phyloP scores from a whole-genome alignment of 2,329 filamentous ascomycete genomes.

The Ophiostoma tasmaniense region DNA sequence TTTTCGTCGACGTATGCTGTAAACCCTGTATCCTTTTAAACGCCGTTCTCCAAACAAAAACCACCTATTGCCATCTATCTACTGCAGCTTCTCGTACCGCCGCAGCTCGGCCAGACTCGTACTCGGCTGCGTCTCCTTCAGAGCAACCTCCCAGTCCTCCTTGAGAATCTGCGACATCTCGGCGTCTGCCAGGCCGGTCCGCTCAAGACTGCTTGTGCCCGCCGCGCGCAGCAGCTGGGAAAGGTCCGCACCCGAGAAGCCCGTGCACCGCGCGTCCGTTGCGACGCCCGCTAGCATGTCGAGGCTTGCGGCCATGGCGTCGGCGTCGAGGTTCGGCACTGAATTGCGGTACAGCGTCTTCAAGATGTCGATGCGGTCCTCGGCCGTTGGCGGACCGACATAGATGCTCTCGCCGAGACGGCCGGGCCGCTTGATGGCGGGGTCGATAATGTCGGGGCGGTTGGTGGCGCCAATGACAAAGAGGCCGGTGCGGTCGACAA shows the following conservation, averaged over 20 bases:
- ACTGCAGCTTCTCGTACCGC: slow-evolving; percentile 19
- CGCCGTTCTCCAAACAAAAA: not conserved
- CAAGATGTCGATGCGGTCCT: slow-evolving; percentile 76
- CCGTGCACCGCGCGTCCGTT: slow-evolving; percentile 55
- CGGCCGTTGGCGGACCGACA: slow-evolving; percentile 71
- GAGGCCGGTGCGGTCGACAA: slow-evolving; percentile 70
- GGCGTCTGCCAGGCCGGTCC: slow-evolving; percentile 23
- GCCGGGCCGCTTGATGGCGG: slow-evolving; percentile 86
- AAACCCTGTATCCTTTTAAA: not conserved
- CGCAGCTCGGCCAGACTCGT: slow-evolving; percentile 29
- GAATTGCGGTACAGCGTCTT: slow-evolving; percentile 52
- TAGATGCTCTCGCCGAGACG: slow-evolving; percentile 73
- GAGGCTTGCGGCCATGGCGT: not conserved
- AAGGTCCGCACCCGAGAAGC: slow-evolving; percentile 66
- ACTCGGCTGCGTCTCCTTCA: slow-evolving; percentile 41
- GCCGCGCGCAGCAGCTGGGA: slow-evolving; percentile 41
- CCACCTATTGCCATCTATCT: not conserved
- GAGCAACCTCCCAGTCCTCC: slow-evolving; percentile 46
- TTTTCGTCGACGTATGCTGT: not conserved
- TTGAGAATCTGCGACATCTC: slow-evolving; percentile 29
- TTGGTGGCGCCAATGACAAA: slow-evolving; percentile 96
- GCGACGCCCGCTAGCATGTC: slow-evolving; percentile 53
- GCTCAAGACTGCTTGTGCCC: slow-evolving; percentile 32
- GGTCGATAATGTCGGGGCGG: slow-evolving; percentile 90
- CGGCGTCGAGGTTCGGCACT: slow-evolving; percentile 26